phyloP scores from a whole-genome alignment of 495 filamentous ascomycete genomes.

The Penicillium herquei region DNA sequence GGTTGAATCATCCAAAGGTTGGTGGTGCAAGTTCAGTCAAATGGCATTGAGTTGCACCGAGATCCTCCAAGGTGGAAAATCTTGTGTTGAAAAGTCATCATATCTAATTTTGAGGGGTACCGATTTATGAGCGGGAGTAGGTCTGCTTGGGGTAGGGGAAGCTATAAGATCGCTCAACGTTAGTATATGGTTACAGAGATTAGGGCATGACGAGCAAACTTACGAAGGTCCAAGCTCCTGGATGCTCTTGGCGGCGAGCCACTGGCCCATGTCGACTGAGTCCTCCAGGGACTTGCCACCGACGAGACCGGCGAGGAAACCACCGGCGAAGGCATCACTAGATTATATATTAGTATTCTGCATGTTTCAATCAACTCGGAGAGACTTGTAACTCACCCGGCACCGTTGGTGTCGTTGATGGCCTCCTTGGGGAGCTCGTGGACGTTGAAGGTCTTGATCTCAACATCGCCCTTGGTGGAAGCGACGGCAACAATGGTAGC shows the following conservation, averaged over 20 bases:
- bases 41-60: conserved; percentile 12
- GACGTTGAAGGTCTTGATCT: conserved; percentile 75
- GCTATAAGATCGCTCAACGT: conserved; percentile 38
- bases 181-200: conserved; percentile 8
- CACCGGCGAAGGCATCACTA: conserved; percentile 94
- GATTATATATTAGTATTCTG: conserved; percentile 12
- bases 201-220: conserved; percentile 27
- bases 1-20: conserved; percentile 48
- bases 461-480: conserved; percentile 56
- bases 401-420: conserved; percentile 95
- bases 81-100: conserved; percentile 19
- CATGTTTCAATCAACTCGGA: background rate
- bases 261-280: conserved; percentile 85
- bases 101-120: conserved; percentile 14
- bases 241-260: conserved; percentile 90
- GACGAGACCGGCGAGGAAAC: conserved; percentile 85
- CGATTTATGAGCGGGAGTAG: conserved; percentile 51
- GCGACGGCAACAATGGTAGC: conserved; percentile 79
- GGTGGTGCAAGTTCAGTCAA: conserved; percentile 16
- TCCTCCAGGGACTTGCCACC: conserved; percentile 74
- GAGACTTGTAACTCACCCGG: conserved; percentile 56
- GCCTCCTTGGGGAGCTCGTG: conserved; percentile 67
- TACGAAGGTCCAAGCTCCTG: conserved; percentile 95
- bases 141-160: conserved; percentile 82
- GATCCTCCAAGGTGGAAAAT: conserved; percentile 11